phyloP scores from a whole-genome alignment of 805 yeast genomes.

The Myxozyma kluyveri region DNA sequence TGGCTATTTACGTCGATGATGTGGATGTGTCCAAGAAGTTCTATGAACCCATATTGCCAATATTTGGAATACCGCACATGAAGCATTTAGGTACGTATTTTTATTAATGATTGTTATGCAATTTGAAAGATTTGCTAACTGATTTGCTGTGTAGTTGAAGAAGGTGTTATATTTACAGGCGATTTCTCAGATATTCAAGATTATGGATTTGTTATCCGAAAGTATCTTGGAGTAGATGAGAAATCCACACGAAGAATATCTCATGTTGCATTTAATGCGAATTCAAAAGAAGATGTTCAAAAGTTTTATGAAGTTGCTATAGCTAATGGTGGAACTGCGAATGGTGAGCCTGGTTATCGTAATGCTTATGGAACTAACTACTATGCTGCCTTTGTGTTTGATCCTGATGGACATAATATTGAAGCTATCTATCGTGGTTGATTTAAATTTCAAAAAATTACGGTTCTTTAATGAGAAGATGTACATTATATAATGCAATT shows the following conservation, averaged over 20 bases:
- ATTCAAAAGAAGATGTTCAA: neutral
- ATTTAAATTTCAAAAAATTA: too few relatives aligned
- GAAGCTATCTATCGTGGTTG: constrained; percentile 14
- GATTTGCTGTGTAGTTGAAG: too few relatives aligned
- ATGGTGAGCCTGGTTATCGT: constrained; percentile 8
- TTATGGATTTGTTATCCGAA: neutral
- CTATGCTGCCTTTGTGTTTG: constrained; percentile 7
- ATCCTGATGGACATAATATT: constrained; percentile 6
- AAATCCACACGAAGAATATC: neutral
- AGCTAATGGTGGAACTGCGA: neutral
- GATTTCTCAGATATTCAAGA: neutral
- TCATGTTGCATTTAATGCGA: constrained; percentile 4
- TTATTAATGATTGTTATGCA: too few relatives aligned
- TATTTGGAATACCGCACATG: neutral
- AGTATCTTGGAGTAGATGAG: neutral
- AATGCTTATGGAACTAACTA: neutral
- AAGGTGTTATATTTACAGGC: neutral
- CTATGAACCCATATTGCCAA: neutral
- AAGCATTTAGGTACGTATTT: neutral
- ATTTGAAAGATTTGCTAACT: too few relatives aligned
- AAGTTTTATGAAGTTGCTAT: constrained; percentile 1
- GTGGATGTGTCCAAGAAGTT: neutral
- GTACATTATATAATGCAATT: too few relatives aligned
- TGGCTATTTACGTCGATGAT: neutral
- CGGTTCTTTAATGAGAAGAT: too few relatives aligned